Percentiles rank a stretch among this genome's conserved stretches.
These are phyloP conservation scores for Solanum piurae DNA, from an alignment of 257 asterid genomes.

Conservation along the genomic window DNA sequence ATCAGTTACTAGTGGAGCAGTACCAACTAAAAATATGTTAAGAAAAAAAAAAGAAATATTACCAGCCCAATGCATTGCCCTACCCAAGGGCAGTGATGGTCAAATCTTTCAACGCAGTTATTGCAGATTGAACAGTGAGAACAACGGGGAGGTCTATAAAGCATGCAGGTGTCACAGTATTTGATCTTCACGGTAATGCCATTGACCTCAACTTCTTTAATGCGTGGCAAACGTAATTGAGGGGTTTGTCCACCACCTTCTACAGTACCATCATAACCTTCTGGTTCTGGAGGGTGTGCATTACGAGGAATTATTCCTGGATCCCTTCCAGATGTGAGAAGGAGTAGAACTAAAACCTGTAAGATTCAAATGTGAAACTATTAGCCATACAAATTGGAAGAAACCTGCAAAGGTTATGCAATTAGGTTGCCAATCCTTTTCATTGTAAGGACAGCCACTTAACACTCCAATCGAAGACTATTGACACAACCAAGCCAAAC, in stretches of 20 bases:
- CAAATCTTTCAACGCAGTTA: conserved; percentile 90
- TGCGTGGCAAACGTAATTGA: conserved; percentile 77
- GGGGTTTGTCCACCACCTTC: conserved; percentile 91
- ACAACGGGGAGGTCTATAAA: conserved; percentile 96
- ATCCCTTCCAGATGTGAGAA: conserved; percentile 95
- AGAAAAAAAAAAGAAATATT: neutral
- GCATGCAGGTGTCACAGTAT: conserved; percentile 98
- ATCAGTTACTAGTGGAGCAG: neutral
- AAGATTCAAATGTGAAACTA: conserved; percentile 2
- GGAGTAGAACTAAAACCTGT: conserved; percentile 83
- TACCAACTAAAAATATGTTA: neutral
- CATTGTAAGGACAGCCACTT: neutral
- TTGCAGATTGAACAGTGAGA: conserved; percentile 98
- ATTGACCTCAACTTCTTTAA: conserved; percentile 85
- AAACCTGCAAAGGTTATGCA: neutral
- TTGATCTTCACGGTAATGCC: conserved; percentile 75
- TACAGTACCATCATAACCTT: conserved; percentile 60
- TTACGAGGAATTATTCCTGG: conserved; percentile 95
- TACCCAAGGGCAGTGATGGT: conserved; percentile 99
- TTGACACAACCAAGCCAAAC: neutral
- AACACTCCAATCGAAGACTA: neutral
- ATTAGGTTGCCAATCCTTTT: neutral
- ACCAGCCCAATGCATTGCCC: conserved; percentile 98
- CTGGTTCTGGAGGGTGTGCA: conserved; percentile 95
- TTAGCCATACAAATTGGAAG: neutral